Percentiles rank a stretch among this genome's conserved stretches.
These are phyloP conservation scores for Pharus latifolius DNA, from an alignment of 176 grass and related monocot genomes.

Conservation along the genomic window DNA sequence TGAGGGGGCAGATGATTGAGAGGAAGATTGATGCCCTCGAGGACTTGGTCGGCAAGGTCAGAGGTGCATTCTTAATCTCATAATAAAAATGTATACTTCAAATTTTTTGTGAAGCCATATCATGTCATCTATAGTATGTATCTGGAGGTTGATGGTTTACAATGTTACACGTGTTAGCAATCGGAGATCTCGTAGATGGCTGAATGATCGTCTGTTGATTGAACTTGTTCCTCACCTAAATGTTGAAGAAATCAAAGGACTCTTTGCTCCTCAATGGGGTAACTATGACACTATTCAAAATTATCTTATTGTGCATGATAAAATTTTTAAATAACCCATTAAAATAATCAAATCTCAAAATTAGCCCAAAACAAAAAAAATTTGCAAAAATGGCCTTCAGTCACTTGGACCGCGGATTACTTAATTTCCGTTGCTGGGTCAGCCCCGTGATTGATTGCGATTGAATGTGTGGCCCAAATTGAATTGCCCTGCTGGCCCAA, in stretches of 20 bases:
- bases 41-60: constrained; percentile 57
- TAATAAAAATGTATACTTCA: not conserved
- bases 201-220: constrained; percentile 85
- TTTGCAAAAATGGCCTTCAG: too few relatives aligned
- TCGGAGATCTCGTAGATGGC: constrained; percentile 65
- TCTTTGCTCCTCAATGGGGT: constrained; percentile 94
- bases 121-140: not conserved
- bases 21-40: constrained; percentile 81
- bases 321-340: not conserved
- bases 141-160: not conserved
- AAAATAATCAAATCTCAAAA: too few relatives aligned
- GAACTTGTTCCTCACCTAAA: constrained; percentile 80
- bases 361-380: too few relatives aligned
- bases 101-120: not conserved
- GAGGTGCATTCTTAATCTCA: not conserved
- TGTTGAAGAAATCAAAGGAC: constrained; percentile 90
- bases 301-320: too few relatives aligned
- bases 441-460: too few relatives aligned
- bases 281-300: not conserved
- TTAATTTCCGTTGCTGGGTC: too few relatives aligned
- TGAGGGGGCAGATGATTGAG: constrained; percentile 65
- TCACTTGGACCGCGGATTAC: too few relatives aligned
- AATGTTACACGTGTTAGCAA: constrained; percentile 73
- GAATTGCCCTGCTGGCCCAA: too few relatives aligned
- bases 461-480: too few relatives aligned